phyloP scores from a whole-genome alignment of 2,329 filamentous ascomycete species.

The Ustilaginoidea virens region DNA sequence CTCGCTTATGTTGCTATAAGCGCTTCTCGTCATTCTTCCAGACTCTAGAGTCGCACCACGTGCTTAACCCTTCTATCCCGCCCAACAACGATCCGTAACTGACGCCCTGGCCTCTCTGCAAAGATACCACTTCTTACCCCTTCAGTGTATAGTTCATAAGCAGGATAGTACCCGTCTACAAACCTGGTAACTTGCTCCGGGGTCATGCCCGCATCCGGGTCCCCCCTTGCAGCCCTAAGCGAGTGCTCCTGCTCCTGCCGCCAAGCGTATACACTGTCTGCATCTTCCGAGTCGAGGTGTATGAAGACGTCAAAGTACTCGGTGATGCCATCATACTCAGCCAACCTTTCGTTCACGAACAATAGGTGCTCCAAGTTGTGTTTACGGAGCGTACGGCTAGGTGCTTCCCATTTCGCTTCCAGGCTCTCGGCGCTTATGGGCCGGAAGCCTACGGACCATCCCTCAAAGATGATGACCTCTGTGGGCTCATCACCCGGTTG shows the following conservation, averaged over 20 bases:
- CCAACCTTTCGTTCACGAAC: slow-evolving; percentile 32
- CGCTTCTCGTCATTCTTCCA: too few relatives aligned
- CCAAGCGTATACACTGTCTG: slow-evolving; percentile 71
- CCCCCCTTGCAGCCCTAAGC: slow-evolving; percentile 48
- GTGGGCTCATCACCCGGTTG: slow-evolving; percentile 30
- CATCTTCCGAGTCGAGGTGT: slow-evolving; percentile 54
- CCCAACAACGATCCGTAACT: slow-evolving; percentile 47
- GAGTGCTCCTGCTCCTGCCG: slow-evolving; percentile 64
- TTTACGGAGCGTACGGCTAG: slow-evolving; percentile 30
- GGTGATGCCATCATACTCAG: slow-evolving; percentile 32
- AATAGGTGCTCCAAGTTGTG: slow-evolving; percentile 34
- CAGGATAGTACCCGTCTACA: slow-evolving; percentile 53
- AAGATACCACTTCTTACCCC: slow-evolving; percentile 43
- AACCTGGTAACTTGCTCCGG: slow-evolving; percentile 66
- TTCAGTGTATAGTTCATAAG: slow-evolving; percentile 54
- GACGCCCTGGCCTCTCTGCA: slow-evolving; percentile 29
- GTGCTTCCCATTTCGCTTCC: slow-evolving; percentile 34
- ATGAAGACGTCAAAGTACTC: slow-evolving; percentile 37
- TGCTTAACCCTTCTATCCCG: slow-evolving; percentile 44
- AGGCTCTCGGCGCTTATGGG: slow-evolving; percentile 37
- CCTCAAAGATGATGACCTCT: slow-evolving; percentile 66
- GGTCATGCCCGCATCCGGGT: slow-evolving; percentile 52
- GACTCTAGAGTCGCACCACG: too few relatives aligned
- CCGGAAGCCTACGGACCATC: slow-evolving; percentile 82
- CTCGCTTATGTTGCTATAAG: too few relatives aligned